A percentile compares a stretch with the other conserved stretches of the same genome.
phyloP scores from a whole-genome alignment of 352 stramenopile species.

The Phytophthora gonapodyides region DNA sequence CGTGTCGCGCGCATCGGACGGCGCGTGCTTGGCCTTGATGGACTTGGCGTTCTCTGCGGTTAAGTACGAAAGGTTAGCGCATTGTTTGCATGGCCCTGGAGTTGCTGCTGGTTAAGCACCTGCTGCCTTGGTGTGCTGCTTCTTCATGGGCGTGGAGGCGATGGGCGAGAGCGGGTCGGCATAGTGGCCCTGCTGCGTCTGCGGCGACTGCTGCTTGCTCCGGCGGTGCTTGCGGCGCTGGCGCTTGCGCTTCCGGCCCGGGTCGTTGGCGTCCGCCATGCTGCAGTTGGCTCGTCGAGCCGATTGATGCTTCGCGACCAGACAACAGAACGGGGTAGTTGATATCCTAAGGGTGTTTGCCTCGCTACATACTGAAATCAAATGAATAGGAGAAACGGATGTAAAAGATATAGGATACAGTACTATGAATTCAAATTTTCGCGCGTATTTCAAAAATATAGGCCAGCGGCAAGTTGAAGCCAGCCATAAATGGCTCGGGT shows the following conservation, averaged over 20 bases:
- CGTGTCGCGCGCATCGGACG: constrained; percentile 10
- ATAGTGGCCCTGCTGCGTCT: constrained; percentile 57
- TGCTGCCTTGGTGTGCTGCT: constrained; percentile 52
- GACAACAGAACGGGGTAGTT: constrained; percentile 11
- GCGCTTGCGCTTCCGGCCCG: constrained; percentile 40
- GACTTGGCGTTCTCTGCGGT: constrained; percentile 53
- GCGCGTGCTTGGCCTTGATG: constrained; percentile 45
- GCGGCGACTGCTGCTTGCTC: constrained; percentile 20
- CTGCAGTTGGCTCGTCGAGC: constrained; percentile 2
- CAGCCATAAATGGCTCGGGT: constrained; percentile 18
- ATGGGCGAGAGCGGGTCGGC: constrained; percentile 82
- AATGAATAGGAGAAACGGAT: background rate
- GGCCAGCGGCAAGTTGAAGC: constrained; percentile 20
- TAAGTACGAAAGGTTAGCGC: background rate
- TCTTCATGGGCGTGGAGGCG: constrained; percentile 85
- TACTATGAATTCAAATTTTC: constrained; percentile 20
- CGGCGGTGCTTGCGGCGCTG: constrained; percentile 39
- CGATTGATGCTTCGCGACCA: constrained; percentile 26
- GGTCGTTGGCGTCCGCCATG: constrained; percentile 26
- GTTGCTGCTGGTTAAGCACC: constrained; percentile 25
- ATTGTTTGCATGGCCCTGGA: background rate
- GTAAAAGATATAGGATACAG: constrained; percentile 1
- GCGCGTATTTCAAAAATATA: constrained; percentile 21
- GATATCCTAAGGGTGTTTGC: constrained; percentile 11
- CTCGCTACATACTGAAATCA: background rate